A percentile compares a stretch with the other conserved stretches of the same genome.
Conservation (phyloP, 306 rosid genomes). For the Delonix regia region DNA sequence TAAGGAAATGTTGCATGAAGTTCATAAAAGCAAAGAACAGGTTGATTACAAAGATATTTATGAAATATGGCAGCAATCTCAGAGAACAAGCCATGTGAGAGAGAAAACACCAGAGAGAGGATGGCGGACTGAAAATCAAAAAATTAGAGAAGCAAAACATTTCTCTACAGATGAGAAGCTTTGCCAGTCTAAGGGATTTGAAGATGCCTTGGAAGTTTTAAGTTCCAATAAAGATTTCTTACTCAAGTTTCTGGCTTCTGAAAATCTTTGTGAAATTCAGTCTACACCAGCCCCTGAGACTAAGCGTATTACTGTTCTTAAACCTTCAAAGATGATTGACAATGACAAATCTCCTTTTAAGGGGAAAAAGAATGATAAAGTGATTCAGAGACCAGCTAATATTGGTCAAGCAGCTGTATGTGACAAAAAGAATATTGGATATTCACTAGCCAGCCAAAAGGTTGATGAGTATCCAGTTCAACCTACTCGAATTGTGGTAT, state of each 20-base stretch:
- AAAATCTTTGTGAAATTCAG: conserved; percentile 54
- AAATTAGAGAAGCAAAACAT: conserved; percentile 70
- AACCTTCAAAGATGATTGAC: conserved; percentile 78
- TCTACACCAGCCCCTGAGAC: conserved; percentile 63
- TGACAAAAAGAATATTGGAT: conserved; percentile 51
- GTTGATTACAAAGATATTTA: conserved; percentile 57
- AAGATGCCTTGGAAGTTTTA: conserved; percentile 81
- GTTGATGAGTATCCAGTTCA: conserved; percentile 64
- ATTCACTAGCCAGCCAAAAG: conserved; percentile 51
- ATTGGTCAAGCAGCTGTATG: conserved; percentile 48
- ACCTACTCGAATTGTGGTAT: conserved; percentile 83
- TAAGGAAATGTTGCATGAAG: conserved; percentile 53
- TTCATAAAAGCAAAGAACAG: conserved; percentile 51
- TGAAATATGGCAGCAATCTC: conserved; percentile 80
- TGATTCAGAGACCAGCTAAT: conserved; percentile 46
- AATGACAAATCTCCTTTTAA: conserved; percentile 45
- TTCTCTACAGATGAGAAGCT: conserved; percentile 68
- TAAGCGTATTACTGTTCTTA: conserved; percentile 77
- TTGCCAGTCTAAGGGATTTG: conserved; percentile 72
- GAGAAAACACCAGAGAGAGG: conserved; percentile 68
- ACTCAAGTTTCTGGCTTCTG: conserved; percentile 70
- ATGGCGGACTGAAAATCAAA: conserved; percentile 59
- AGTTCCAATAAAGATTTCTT: conserved; percentile 81
- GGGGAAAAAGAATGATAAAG: conserved; percentile 53
- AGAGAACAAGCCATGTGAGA: conserved; percentile 51